Base-by-base conservation (phyloP, 306 rosid genomes). In the Acacia crassicarpa region DNA sequence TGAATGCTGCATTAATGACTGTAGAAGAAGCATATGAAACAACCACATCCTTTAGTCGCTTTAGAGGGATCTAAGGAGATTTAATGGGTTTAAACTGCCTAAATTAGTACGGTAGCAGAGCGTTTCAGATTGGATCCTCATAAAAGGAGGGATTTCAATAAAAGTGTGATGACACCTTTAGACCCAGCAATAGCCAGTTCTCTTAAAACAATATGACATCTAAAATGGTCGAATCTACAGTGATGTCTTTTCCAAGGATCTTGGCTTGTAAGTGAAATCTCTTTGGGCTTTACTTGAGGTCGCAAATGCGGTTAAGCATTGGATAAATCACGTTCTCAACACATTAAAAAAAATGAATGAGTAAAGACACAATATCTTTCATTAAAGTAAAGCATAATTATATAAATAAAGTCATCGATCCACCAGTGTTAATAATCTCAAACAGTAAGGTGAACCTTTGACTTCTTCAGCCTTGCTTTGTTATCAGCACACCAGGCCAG, bases 401-500 rank as follows among this genome's bases (percentile, higher is more conserved):
- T 44, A 41, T 44, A 54, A 54, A 40, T 35, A 65, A 54, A 72
- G 44, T 81, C 43, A 66, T 11, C 72, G 19, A 53, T 49, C 76
- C 56, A 43, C 58, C 66, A 58, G 32, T 48, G 58, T 70, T 30
- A 65, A 66, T 73, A 79, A 81, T 79, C 63, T 54, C 69, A 83
- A 44, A 82, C 48, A 80, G 63, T 17, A 48, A 72, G 30, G 20
- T 14, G 54, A 80, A 95, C 99, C 99, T 93, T 95, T 78, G 92
- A 87, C 79, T 95, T 95, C 93, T 93, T 95, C 89, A 93, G 88
- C 85, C 98, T 91, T 79, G 97, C 89, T 91, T 91, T 95, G 90
- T 95, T 95, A 43, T 95, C 99, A 4, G 93, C 88, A 78, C 98
- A 95, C 99, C 99, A 95, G 35, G 95, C 87, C 67, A 95, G 88